Percentiles rank a stretch among this genome's conserved stretches.
phyloP scores from a whole-genome alignment of 2,329 filamentous ascomycete genomes.

The Seiridium cupressi region DNA sequence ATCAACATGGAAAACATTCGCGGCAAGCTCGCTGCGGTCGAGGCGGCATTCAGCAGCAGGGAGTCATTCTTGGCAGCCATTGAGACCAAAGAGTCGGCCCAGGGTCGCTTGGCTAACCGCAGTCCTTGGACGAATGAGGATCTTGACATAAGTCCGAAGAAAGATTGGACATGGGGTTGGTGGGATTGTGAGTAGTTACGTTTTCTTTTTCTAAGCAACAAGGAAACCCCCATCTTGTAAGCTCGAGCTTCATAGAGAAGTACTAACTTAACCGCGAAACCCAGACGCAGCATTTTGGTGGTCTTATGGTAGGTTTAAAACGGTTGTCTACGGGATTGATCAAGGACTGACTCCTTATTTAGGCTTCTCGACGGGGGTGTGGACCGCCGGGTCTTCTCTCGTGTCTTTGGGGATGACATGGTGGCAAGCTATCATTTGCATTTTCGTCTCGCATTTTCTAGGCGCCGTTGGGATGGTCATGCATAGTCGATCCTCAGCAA shows the following conservation, averaged over 20 bases:
- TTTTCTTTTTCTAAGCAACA: too few relatives aligned
- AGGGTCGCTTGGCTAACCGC: constrained; percentile 7
- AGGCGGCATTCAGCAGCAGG: constrained; percentile 6
- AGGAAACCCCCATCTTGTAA: too few relatives aligned
- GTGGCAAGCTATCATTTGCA: constrained; percentile 12
- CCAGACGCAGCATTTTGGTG: not conserved
- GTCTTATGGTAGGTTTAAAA: not conserved
- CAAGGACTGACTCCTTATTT: not conserved
- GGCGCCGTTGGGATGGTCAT: constrained; percentile 9
- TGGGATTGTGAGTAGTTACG: not conserved
- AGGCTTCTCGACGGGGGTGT: constrained; percentile 11
- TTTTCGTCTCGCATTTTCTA: constrained; percentile 9
- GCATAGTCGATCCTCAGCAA: constrained; percentile 8
- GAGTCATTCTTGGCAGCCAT: constrained; percentile 9
- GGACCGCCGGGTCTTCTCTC: constrained; percentile 11
- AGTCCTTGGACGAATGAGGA: constrained; percentile 7
- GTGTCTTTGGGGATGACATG: constrained; percentile 11
- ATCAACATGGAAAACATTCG: not conserved
- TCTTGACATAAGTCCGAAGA: not conserved
- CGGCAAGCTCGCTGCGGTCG: constrained; percentile 1
- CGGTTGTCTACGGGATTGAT: too few relatives aligned
- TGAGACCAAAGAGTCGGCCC: constrained; percentile 10
- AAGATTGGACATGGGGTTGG: not conserved
- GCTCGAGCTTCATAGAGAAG: too few relatives aligned
- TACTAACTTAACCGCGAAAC: too few relatives aligned